Evolutionary conservation across 768 basidiomycete genomes (phyloP), one percentile per base, ranked within the genome.

Genomic region (Porpolomopsis calyptriformis): DNA sequence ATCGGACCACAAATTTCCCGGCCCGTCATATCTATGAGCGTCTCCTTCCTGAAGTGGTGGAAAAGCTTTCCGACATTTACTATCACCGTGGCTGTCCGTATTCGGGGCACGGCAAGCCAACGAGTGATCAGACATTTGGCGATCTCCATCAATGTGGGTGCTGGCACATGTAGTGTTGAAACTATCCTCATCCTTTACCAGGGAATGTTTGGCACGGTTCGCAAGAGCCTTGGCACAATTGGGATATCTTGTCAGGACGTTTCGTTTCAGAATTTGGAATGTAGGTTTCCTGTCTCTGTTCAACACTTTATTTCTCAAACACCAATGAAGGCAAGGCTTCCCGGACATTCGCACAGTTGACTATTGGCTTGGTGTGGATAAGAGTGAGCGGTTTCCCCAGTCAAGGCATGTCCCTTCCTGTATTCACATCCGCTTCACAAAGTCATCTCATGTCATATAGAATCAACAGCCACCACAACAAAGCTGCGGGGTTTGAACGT

Each of bases 231-330:
- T 98, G 92, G 87, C 79, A 85, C 51, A 87, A 93, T 48, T 97
- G 92, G 90, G 89, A 94, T 55, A 77, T 76, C 40, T 72, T 98
- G 12, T 72, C 85, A 0, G 92, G 91, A 33, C 78, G 94, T 27
- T 97, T 97, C 64, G 87, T 97, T 22, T 91, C 87, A 5, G 92
- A 96, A 60, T 94, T 94, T 53, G 91, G 91, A 52, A 93, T 93
- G 89, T 84, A 57, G 48, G 77, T 60, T 19, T 29, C 16, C 38
- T 22, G 25, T 12, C 24, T 25, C 16, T 23, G 29, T 3, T 42
- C 19, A 12, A 16, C 20, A 10, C 4, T 23, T 16, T 7, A 18
- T 25, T 11, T 45, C 19, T 25, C 20, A 27, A 11, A 25, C 20
- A 45, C 26, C 11, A 7, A 14, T 49, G 47, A 43, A 92, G 89